Evolutionary conservation across 176 grass and related monocot genomes (phyloP), one percentile per base, ranked within the genome.

Genomic region (Oryza australiensis): DNA sequence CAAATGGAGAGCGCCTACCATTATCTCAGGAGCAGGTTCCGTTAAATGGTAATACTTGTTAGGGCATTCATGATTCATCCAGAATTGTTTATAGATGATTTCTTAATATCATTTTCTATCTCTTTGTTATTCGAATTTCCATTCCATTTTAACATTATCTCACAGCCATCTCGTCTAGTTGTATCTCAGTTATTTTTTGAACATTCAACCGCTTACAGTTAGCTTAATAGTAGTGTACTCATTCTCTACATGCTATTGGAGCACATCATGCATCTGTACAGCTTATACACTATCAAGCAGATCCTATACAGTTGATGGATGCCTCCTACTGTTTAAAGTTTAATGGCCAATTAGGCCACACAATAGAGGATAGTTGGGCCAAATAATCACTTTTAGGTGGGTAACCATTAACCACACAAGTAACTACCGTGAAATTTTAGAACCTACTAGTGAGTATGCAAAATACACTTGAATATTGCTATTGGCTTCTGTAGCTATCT

Each of bases 1-100:
- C 95, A 65, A 98, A 94, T 89, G 95, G 95, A 70, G 92, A 94
- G 75, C 66, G 79, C 32, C 81, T 98, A 24, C 95, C 92, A 67
- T 48, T 98, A 70, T 84, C 83, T 32, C 95, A 94, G 80, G 86
- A 98, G 15, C 88, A 94, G 62, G 88, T 98, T 26, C 82, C 82
- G 6, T 79, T 98, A 78, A 87, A 94, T 86, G 95, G 95, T 98
- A 94, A 35, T 68, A 40, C 66, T 74, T 90, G 37, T 68, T 20
- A 41, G 33, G 14, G 53, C 26, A 37, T 75, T 62, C 45, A 74
- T 86, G 48, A 33, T 63, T 42, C 6, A 66, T 80, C n/a, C 27
- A 41, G 43, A 62, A 83, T 12, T 9, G 29, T 13, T 67, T 32
- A 57, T 13, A 70, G 18, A 57, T 63, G 24, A 42, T 75, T 72